Conservation (phyloP, 1,139 yeast species). For the Pichia sp. region DNA sequence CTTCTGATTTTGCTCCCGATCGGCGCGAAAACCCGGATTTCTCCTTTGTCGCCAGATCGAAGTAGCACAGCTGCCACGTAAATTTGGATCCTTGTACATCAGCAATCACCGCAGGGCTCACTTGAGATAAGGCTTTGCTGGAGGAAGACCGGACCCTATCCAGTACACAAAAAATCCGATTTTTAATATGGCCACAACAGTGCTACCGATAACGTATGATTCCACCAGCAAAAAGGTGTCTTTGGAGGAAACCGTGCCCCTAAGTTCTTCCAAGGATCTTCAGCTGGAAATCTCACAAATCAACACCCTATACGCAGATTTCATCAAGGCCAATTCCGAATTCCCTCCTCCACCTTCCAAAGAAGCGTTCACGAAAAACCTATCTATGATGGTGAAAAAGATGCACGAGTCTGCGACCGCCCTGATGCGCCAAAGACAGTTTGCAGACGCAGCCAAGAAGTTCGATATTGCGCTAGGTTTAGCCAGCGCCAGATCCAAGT, state of each 20-base stretch:
- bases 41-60: neutral
- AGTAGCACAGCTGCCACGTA: neutral
- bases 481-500: slow-evolving; percentile 72
- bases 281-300: slow-evolving; percentile 55
- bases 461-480: slow-evolving; percentile 76
- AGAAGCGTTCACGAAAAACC: slow-evolving; percentile 50
- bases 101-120: too few relatives aligned
- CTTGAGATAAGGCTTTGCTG: too few relatives aligned
- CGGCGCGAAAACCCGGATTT: neutral
- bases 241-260: slow-evolving; percentile 21
- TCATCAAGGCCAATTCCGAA: slow-evolving; percentile 57
- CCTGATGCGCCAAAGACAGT: slow-evolving; percentile 57
- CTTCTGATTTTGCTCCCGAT: neutral
- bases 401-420: slow-evolving; percentile 69
- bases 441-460: slow-evolving; percentile 68
- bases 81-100: neutral
- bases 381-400: slow-evolving; percentile 65
- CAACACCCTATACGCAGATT: slow-evolving; percentile 57
- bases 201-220: slow-evolving; percentile 31
- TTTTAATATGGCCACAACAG: slow-evolving; percentile 9
- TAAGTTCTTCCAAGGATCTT: slow-evolving; percentile 31
- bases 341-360: slow-evolving; percentile 63
- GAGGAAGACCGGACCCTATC: too few relatives aligned
- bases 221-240: slow-evolving; percentile 27
- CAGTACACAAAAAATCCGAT: too few relatives aligned